Evolutionary conservation across 352 stramenopile species (phyloP).

Genomic region (Labyrinthula sp.): DNA sequence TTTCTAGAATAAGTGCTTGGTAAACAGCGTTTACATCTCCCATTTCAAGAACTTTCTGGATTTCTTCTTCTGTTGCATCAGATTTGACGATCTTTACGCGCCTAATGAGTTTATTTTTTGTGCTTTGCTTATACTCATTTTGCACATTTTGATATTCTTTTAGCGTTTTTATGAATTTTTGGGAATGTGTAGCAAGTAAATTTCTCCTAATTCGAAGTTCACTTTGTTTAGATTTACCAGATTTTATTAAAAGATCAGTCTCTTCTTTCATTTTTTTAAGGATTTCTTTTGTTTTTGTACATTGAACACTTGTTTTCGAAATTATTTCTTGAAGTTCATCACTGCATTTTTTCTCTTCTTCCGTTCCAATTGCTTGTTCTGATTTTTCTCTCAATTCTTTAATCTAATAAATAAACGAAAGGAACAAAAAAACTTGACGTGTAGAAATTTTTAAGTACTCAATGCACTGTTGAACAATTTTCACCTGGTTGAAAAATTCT

Average conservation of each 20-base stretch:
- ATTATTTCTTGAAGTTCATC: conserved; percentile 69
- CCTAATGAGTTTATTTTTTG: conserved; percentile 89
- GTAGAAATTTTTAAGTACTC: no score
- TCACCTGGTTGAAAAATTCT: no score
- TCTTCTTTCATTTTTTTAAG: conserved; percentile 68
- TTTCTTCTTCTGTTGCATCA: conserved; percentile 81
- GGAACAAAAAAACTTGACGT: no score
- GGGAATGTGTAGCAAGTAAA: conserved; percentile 80
- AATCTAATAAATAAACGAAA: no score
- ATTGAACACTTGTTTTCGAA: conserved; percentile 66
- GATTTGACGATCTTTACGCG: conserved; percentile 94
- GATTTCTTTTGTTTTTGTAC: conserved; percentile 60
- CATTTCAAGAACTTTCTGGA: conserved; percentile 79
- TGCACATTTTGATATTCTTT: conserved; percentile 90
- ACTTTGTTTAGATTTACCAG: conserved; percentile 35
- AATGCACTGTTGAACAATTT: no score
- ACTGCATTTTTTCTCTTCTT: conserved; percentile 65
- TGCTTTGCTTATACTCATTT: conserved; percentile 88
- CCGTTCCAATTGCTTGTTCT: conserved; percentile 68
- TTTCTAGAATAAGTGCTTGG: conserved; percentile 52
- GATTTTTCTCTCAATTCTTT: conserved; percentile 69
- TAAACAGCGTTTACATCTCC: conserved; percentile 48
- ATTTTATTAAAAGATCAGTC: conserved; percentile 64
- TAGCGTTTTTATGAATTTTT: conserved; percentile 96
- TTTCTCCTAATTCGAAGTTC: conserved; percentile 75